Conservation (phyloP, 495 filamentous ascomycete species). For the Penicillium tannophilum region DNA sequence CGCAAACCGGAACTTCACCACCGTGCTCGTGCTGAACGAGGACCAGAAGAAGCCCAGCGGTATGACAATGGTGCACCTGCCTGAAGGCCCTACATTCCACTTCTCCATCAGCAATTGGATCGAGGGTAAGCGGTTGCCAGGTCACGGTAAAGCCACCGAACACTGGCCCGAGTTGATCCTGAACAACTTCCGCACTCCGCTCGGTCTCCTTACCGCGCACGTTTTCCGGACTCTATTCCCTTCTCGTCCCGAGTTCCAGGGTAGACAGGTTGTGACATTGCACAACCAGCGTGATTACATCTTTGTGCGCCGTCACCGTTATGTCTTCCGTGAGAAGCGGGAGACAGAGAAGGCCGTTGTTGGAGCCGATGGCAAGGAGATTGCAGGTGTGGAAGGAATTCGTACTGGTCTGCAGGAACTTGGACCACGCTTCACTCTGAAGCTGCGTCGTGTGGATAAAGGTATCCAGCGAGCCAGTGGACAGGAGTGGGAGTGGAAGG, state of each 20-base stretch:
- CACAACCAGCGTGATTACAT: conserved; percentile 98
- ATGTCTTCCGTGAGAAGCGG: conserved; percentile 86
- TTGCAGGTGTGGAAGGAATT: conserved; percentile 80
- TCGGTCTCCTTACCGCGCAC: conserved; percentile 86
- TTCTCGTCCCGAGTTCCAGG: conserved; percentile 74
- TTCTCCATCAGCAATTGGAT: conserved; percentile 85
- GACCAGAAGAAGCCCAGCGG: conserved; percentile 78
- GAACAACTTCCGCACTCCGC: conserved; percentile 92
- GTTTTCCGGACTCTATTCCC: conserved; percentile 85
- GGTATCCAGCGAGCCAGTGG: conserved; percentile 79
- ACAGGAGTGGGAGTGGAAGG: conserved; percentile 95
- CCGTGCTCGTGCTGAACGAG: conserved; percentile 79
- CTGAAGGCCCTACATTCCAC: conserved; percentile 83
- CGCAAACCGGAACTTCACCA: conserved; percentile 73
- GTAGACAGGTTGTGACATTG: conserved; percentile 85
- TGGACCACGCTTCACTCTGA: conserved; percentile 82
- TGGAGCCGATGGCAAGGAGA: conserved; percentile 83
- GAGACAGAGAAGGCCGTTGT: conserved; percentile 83
- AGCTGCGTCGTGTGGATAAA: conserved; percentile 88
- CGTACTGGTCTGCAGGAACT: conserved; percentile 83
- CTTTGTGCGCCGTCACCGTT: conserved; percentile 86
- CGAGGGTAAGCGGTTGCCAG: conserved; percentile 78
- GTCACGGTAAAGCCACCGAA: conserved; percentile 84
- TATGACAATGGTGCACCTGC: conserved; percentile 79
- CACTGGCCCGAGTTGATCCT: conserved; percentile 93